Conservation (phyloP, 495 filamentous ascomycete species). For the Penicillium arizonense region DNA sequence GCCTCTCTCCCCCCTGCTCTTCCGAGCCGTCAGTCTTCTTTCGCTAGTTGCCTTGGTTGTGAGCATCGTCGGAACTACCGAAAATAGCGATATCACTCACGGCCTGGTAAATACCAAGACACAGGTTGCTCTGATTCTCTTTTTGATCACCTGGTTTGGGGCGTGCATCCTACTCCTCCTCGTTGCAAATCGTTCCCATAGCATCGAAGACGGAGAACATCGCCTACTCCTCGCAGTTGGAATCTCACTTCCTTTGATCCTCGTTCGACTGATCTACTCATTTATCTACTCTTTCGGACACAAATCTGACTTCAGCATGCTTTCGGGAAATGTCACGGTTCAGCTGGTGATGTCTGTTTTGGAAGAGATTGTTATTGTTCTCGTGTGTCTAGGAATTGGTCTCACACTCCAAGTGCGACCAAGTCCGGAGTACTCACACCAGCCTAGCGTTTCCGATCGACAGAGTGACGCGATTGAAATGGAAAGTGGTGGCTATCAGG, state of each 20-base stretch:
- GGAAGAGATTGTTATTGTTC: conserved; percentile 8
- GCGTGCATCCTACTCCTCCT: conserved; percentile 5
- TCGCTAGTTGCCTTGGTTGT: conserved; percentile 18
- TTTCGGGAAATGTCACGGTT: conserved; percentile 9
- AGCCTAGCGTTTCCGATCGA: neutral
- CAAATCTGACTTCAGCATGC: conserved; percentile 1
- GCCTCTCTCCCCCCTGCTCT: conserved; percentile 17
- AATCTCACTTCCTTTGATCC: conserved; percentile 29
- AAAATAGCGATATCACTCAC: conserved; percentile 4
- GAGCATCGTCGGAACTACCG: conserved; percentile 13
- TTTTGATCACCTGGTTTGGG: conserved; percentile 18
- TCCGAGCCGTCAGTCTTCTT: conserved; percentile 20
- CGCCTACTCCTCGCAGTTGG: conserved; percentile 29
- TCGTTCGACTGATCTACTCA: conserved; percentile 34
- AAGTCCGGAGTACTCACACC: neutral
- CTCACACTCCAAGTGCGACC: conserved; percentile 19
- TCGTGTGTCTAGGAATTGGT: conserved; percentile 21
- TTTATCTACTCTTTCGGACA: conserved; percentile 21
- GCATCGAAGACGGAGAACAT: conserved; percentile 24
- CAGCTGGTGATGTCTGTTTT: conserved; percentile 10
- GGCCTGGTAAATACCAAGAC: conserved; percentile 6
- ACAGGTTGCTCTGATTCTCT: conserved; percentile 18
- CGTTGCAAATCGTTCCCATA: neutral
- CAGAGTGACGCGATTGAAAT: neutral
- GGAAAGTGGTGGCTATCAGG: neutral